Conservation (phyloP, 2,329 filamentous ascomycete species). For the Aureobasidium sp. region DNA sequence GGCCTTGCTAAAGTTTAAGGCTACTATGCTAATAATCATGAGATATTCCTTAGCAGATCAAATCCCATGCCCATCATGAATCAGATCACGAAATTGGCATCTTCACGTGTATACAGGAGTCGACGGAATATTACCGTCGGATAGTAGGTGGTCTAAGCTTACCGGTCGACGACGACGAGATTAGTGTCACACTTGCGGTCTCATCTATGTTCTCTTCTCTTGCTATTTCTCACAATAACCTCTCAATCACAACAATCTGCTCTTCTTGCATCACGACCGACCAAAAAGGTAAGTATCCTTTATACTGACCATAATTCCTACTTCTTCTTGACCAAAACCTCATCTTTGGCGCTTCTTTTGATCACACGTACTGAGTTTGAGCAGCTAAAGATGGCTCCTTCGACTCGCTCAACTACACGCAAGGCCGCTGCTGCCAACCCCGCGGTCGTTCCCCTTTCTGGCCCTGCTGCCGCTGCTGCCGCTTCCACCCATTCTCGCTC, state of each 20-base stretch:
- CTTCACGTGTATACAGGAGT: not conserved
- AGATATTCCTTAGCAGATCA: no score
- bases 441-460: not conserved
- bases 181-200: not conserved
- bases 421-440: not conserved
- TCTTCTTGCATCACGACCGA: no score
- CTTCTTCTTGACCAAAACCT: not conserved
- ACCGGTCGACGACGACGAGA: not conserved
- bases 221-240: not conserved
- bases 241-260: not conserved
- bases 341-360: not conserved
- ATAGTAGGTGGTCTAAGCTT: not conserved
- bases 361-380: not conserved
- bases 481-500: no score
- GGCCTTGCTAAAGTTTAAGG: no score
- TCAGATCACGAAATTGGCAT: not conserved
- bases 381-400: not conserved
- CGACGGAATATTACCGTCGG: not conserved
- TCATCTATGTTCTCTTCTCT: no score
- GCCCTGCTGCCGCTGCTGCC: no score
- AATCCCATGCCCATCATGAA: not conserved
- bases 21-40: no score
- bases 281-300: not conserved
- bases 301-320: not conserved
- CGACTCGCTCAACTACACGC: not conserved